Percentiles rank a stretch among this genome's conserved stretches.
Evolutionary conservation across 805 yeast species (phyloP).

Genomic region (Zygoascus bituminiphila): DNA sequence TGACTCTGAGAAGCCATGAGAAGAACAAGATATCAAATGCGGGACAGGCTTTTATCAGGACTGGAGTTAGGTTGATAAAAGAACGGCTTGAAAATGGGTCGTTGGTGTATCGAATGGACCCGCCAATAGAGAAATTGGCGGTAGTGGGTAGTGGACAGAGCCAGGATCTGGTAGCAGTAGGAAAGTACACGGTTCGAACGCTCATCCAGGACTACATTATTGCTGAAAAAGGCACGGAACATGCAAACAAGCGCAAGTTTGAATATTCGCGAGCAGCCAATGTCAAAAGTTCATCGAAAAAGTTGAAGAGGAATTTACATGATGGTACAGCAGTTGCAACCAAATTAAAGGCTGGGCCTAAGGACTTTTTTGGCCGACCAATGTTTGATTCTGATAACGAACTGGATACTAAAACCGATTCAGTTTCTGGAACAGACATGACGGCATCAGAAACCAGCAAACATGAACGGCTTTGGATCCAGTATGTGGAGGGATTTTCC

Average conservation of each 20-base stretch:
- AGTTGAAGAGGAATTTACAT: not conserved
- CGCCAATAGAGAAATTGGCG: constrained; percentile 27
- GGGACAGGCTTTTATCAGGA: constrained; percentile 20
- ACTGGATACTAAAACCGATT: constrained; percentile 4
- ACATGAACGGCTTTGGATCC: constrained; percentile 57
- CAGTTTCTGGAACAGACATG: not conserved
- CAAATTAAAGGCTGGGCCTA: not conserved
- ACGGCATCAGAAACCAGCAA: constrained; percentile 3
- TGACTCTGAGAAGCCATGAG: constrained; percentile 11
- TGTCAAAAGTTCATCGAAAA: not conserved
- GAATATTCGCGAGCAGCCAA: not conserved
- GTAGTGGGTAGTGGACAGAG: constrained; percentile 11
- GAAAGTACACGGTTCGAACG: constrained; percentile 14
- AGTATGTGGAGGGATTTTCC: constrained; percentile 84
- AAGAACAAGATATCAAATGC: constrained; percentile 13
- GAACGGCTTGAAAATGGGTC: constrained; percentile 26
- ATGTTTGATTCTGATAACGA: not conserved
- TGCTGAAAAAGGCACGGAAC: not conserved
- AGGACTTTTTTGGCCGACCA: constrained; percentile 17
- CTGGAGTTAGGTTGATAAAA: constrained; percentile 18
- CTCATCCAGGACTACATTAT: constrained; percentile 6
- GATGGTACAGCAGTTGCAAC: constrained; percentile 2
- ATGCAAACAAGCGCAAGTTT: not conserved
- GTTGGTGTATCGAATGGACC: constrained; percentile 25
- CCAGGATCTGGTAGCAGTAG: constrained; percentile 11